Conservation (phyloP, 306 rosid genomes). For the Vigna nakashimae region DNA sequence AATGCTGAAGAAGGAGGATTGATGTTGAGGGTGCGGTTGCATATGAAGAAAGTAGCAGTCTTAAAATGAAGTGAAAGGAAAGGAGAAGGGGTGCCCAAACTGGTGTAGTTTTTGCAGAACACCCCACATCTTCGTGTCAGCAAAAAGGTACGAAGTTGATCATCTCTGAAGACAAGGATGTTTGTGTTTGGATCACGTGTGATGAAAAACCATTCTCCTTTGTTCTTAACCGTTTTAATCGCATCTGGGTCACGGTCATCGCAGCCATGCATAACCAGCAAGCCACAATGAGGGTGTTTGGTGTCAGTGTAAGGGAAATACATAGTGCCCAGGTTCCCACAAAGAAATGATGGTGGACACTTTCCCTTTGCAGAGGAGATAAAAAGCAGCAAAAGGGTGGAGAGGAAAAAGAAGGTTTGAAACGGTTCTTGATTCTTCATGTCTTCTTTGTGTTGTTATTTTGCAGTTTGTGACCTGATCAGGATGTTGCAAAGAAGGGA, state of each 20-base stretch:
- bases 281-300: conserved; percentile 14
- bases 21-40: conserved; percentile 7
- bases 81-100: background rate
- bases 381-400: background rate
- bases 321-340: background rate
- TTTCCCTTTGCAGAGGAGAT: background rate
- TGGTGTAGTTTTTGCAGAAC: background rate
- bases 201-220: background rate
- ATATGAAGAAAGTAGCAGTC: background rate
- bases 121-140: background rate
- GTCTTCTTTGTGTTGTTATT: background rate
- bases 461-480: background rate
- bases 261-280: conserved; percentile 15
- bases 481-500: background rate
- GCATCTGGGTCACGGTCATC: background rate
- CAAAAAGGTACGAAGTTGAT: background rate
- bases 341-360: background rate
- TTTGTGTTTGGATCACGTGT: background rate
- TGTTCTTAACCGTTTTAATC: background rate
- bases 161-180: background rate
- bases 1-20: background rate
- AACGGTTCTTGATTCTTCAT: background rate
- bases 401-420: background rate
- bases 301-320: conserved; percentile 10
- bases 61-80: background rate